Evolutionary conservation across 73 alveolate genomes (phyloP).

Genomic region (Urostyla sp.): DNA sequence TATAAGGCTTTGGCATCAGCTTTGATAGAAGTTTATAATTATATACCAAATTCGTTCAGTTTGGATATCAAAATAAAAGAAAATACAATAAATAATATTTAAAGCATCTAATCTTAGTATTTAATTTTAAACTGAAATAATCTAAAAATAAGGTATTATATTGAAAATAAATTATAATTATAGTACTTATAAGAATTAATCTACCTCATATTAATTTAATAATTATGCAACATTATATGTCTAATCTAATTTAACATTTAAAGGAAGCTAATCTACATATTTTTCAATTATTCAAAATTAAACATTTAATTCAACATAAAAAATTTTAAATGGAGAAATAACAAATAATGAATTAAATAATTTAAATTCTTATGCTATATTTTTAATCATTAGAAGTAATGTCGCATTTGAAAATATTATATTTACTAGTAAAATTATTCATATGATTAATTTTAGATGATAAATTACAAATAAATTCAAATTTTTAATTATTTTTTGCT

Average conservation of each 20-base stretch:
- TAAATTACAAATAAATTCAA: neutral
- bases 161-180: neutral
- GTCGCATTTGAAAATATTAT: neutral
- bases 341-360: neutral
- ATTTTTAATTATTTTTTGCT: neutral
- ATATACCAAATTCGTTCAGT: neutral
- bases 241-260: neutral
- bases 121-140: neutral
- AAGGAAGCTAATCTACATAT: no score
- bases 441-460: conserved; percentile 20
- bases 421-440: neutral
- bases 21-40: neutral
- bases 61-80: neutral
- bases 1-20: neutral
- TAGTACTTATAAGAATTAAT: neutral
- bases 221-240: neutral
- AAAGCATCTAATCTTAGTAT: neutral
- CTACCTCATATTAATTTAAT: neutral
- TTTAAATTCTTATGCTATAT: neutral
- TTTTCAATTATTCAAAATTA: no score
- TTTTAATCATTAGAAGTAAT: neutral
- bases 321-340: no score
- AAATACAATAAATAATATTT: conserved; percentile 18
- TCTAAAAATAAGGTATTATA: conserved; percentile 5
- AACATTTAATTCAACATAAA: no score